Percentiles rank a stretch among this genome's conserved stretches.
These are phyloP conservation scores for Ogataea paradorogensis DNA, from an alignment of 805 yeast species.

Conservation along the genomic window DNA sequence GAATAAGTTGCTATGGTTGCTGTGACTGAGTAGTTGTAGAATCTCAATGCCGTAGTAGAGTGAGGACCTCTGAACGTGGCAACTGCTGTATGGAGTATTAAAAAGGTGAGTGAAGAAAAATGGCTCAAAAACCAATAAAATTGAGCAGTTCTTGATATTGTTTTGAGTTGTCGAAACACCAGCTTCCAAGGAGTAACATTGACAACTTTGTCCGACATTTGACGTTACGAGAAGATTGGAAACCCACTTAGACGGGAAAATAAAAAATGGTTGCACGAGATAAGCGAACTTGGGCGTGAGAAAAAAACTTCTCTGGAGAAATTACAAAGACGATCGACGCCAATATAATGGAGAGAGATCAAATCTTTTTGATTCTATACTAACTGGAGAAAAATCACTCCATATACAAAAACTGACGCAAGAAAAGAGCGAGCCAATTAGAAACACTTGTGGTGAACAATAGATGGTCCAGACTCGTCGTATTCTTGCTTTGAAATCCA, in stretches of 20 bases:
- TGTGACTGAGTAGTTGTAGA: constrained; percentile 43
- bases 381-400: constrained; percentile 12
- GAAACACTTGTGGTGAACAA: constrained; percentile 95
- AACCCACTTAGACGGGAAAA: not conserved
- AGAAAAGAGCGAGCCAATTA: constrained; percentile 37
- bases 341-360: constrained; percentile 7
- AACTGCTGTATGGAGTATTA: constrained; percentile 36
- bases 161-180: constrained; percentile 10
- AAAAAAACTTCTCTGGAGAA: constrained; percentile 2
- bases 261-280: constrained; percentile 10
- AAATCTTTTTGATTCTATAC: constrained; percentile 14
- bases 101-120: constrained; percentile 44
- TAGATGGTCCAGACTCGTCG: constrained; percentile 99
- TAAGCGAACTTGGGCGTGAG: constrained; percentile 5
- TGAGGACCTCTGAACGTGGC: constrained; percentile 40
- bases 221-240: not conserved
- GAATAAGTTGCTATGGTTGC: constrained; percentile 58
- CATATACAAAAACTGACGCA: constrained; percentile 13
- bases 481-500: constrained; percentile 99
- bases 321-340: constrained; percentile 7
- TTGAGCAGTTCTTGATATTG: constrained; percentile 45
- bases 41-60: constrained; percentile 31
- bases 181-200: constrained; percentile 2
- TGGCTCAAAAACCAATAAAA: constrained; percentile 73
- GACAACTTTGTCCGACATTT: constrained; percentile 6